These are phyloP conservation scores for Periconia digitata DNA, from an alignment of 2,329 filamentous ascomycete genomes.

Conservation along the genomic window DNA sequence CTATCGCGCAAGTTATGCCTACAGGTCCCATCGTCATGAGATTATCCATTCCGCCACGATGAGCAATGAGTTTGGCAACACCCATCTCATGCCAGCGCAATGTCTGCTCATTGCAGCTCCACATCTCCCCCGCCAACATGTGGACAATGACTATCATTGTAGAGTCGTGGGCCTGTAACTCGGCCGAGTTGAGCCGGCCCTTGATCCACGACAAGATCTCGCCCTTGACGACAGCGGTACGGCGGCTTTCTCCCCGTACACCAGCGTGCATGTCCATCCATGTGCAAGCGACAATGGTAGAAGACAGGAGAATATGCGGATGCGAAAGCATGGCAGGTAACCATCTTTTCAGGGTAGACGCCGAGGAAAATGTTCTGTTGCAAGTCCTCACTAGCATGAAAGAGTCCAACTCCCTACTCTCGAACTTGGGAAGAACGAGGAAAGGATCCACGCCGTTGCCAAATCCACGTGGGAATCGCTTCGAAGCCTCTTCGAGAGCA, in stretches of 20 bases:
- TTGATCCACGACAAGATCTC: slow-evolving; percentile 32
- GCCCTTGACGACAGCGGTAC: slow-evolving; percentile 26
- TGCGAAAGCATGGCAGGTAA: slow-evolving; percentile 27
- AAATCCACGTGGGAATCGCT: slow-evolving; percentile 9
- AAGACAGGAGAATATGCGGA: slow-evolving; percentile 28
- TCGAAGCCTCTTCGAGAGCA: slow-evolving; percentile 13
- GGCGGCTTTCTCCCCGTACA: slow-evolving; percentile 24
- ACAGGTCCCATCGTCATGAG: slow-evolving; percentile 17
- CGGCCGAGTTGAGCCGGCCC: slow-evolving; percentile 16
- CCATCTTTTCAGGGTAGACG: slow-evolving; percentile 26
- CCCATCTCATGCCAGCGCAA: slow-evolving; percentile 26
- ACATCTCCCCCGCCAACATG: slow-evolving; percentile 33
- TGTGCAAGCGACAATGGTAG: slow-evolving; percentile 23
- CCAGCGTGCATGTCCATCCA: slow-evolving; percentile 33
- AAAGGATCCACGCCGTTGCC: slow-evolving; percentile 26
- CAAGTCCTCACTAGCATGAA: slow-evolving; percentile 21
- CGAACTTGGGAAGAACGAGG: slow-evolving; percentile 22
- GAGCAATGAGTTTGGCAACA: slow-evolving; percentile 23
- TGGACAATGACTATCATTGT: slow-evolving; percentile 35
- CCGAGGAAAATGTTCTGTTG: slow-evolving; percentile 24
- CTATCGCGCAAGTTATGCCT: slow-evolving; percentile 23
- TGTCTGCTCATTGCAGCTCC: slow-evolving; percentile 30
- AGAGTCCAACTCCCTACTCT: slow-evolving; percentile 16
- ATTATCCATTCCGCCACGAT: slow-evolving; percentile 23
- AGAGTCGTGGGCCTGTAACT: slow-evolving; percentile 17